Base-by-base conservation (phyloP, 2,329 filamentous ascomycete species). In the Verticillium isaacii region DNA sequence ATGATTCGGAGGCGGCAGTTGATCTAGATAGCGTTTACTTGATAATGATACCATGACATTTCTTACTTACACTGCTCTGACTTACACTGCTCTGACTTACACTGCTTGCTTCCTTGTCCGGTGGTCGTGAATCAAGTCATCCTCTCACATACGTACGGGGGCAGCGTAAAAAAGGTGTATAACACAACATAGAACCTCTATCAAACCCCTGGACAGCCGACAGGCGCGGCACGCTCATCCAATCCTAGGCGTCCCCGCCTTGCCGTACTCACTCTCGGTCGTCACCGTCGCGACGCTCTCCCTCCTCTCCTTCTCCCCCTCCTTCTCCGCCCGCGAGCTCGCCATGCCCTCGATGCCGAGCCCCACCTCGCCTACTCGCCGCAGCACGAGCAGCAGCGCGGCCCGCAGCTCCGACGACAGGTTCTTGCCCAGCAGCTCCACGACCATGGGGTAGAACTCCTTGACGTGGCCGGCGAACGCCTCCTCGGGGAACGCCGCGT, bases 401-500 rank as follows among this genome's bases (percentile, higher is more conserved):
- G 86, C 77, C 64, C 96, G 86, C 36, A 98, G 81, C 66, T 99
- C 95, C 1, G 83, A 73, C 12, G 88, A 91, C 67, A 97, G 83
- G 66, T 98, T 94, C 64, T 92, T 91, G 65, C 84, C 86, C 61
- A 99, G 80, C 17, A 99, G 78, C 60, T 96, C 93, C 0, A 98
- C 87, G 4, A 88, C 86, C 17, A 97, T 80, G 2, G 93, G 92
- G 71, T 97, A 97, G 74, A 99, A 98, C 3, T 87, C 87, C 56
- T 85, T 81, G 8, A 97, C 84, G 69, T 98, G 89, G 62, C 88
- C 87, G 60, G 85, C 85, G 69, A 99, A 99, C 54, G 91, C 91
- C 29, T 88, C 83, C 19, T 86, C 82, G 0, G 92, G 91, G 78
- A 98, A 97, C 7, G 87, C 89, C 0, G 89, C 88, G 73, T 94